Percentiles rank a stretch among this genome's conserved stretches.
These are phyloP conservation scores for Crinitomyces ghanaensis DNA, from an alignment of 805 yeast genomes.

Conservation along the genomic window DNA sequence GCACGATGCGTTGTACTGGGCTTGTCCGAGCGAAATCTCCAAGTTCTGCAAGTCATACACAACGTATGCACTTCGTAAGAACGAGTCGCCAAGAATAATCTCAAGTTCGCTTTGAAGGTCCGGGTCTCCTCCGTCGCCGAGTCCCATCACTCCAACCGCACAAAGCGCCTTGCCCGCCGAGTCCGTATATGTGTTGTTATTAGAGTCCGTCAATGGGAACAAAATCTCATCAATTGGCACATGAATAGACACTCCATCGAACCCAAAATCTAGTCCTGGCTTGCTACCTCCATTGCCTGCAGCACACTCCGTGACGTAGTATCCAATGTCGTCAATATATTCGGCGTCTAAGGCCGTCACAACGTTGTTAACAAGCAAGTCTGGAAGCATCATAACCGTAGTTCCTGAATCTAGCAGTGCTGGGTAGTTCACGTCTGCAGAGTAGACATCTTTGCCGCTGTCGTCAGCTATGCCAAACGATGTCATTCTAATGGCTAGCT, in stretches of 20 bases:
- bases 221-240: conserved; percentile 19
- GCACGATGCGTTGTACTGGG: conserved; percentile 22
- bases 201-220: conserved; percentile 5
- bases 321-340: conserved; percentile 1
- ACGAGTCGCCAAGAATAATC: conserved; percentile 49
- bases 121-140: too few relatives aligned
- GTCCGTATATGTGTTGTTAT: conserved; percentile 2
- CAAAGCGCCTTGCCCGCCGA: conserved; percentile 6
- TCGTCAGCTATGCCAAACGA: conserved; percentile 6
- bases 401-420: conserved; percentile 51
- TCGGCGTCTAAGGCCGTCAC: conserved; percentile 8
- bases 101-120: conserved; percentile 7
- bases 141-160: conserved; percentile 8
- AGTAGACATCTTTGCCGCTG: conserved; percentile 2
- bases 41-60: conserved; percentile 54
- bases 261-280: conserved; percentile 12
- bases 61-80: conserved; percentile 52
- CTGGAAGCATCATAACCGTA: conserved; percentile 38
- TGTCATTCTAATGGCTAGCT: conserved; percentile 3
- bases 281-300: conserved; percentile 4
- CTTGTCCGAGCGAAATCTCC: conserved; percentile 46
- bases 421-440: conserved; percentile 13
- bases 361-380: conserved; percentile 15
- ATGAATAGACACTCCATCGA: conserved; percentile 15
- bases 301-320: conserved; percentile 5